Base-by-base conservation (phyloP, 805 yeast species). In the Zygotorulaspora chibaensis region DNA sequence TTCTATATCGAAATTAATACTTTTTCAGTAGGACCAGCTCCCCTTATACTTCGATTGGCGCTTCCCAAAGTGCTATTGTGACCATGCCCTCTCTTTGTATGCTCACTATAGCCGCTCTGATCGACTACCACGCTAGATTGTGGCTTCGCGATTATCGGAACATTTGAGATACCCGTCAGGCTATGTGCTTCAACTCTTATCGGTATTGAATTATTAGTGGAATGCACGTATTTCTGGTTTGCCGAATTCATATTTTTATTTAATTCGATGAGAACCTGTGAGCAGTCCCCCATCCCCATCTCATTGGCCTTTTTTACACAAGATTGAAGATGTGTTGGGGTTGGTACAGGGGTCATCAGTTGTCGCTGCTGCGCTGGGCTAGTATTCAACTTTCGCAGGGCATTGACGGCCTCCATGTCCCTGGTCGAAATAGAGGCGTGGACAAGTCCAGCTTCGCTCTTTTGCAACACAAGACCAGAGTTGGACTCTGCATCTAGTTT, bases 331-430 rank as follows among this genome's bases (percentile, higher is more conserved):
- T 45, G 40, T 18, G 35, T 39, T 11, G 30, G 46, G 20, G 45
- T 43, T 6, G 46, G 46, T 5, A 42, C 44, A n/a, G 52, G 56
- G 12, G 49, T 45, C 8, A 40, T 42, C 12, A 35, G 39, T 10
- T 40, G 47, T 27, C 38, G 50, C 18, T 42, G 48, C 34, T 46
- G 48, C 25, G 50, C 47, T 9, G 62, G 61, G 29, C 58, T 56
- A 17, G 56, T 53, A 20, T 58, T 59, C 41, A 59, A 42, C 43
- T 55, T 62, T 34, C 63, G 44, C 27, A 59, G 46, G 1, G 64
- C 64, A 43, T 59, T 57, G 8, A 57, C 51, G 4, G 64, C 63
- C 28, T 57, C 63, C 44, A 59, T 30, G 40, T 59, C 64, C 38
- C 61, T 50, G 2, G 56, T 29, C 11, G 55, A 49, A 12, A 54